A percentile compares a stretch with the other conserved stretches of the same genome.
Conservation (phyloP, 1,284 basidiomycete species). For the Moesziomyces aphidis region DNA sequence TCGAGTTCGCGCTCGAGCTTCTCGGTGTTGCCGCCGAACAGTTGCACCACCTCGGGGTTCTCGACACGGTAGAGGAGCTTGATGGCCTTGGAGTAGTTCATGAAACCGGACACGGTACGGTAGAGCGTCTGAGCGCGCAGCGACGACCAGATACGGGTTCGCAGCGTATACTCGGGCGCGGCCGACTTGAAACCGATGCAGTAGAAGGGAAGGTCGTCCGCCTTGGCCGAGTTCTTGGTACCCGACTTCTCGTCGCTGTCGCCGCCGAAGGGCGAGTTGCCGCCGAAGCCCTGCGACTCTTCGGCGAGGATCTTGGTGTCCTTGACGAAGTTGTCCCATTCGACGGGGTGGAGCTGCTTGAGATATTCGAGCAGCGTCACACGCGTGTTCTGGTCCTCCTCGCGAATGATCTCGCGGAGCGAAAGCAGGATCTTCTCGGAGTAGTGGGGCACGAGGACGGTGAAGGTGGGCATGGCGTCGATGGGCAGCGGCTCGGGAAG, state of each 20-base stretch:
- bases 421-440: conserved; percentile 67
- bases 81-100: conserved; percentile 99
- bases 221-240: conserved; percentile 66
- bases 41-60: conserved; percentile 97
- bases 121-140: conserved; percentile 98
- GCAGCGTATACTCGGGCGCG: conserved; percentile 96
- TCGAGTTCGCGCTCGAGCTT: conserved; percentile 96
- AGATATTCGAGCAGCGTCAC: conserved; percentile 73
- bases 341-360: conserved; percentile 96
- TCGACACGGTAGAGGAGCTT: conserved; percentile 99
- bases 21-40: conserved; percentile 97
- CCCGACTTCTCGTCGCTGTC: conserved; percentile 67
- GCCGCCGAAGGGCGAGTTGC: conserved; percentile 79
- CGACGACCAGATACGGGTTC: conserved; percentile 98
- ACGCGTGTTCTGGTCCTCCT: conserved; percentile 68
- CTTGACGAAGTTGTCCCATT: conserved; percentile 99
- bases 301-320: conserved; percentile 99
- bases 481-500: conserved; percentile 67
- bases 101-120: conserved; percentile 98
- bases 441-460: conserved; percentile 67
- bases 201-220: conserved; percentile 96
- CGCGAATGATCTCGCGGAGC: conserved; percentile 67
- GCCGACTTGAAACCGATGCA: conserved; percentile 99
- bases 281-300: conserved; percentile 88
- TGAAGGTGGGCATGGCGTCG: conserved; percentile 68